These are phyloP conservation scores for Tarenaya hassleriana DNA, from an alignment of 345 rosid species.

Conservation along the genomic window DNA sequence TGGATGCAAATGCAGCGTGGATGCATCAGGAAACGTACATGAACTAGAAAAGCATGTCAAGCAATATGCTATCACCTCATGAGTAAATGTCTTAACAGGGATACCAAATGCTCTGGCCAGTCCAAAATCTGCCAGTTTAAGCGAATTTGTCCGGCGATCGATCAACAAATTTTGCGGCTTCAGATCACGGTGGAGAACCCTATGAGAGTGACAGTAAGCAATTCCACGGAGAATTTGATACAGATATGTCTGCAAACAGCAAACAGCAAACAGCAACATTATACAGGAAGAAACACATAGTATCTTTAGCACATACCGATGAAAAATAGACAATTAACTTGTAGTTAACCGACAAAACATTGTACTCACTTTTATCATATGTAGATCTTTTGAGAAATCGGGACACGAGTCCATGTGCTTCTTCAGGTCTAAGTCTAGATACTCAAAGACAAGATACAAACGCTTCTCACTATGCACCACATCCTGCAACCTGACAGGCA, in stretches of 20 bases:
- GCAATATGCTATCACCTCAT: constrained; percentile 61
- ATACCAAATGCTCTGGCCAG: constrained; percentile 96
- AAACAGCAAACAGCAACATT: too few relatives aligned
- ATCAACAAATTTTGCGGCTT: constrained; percentile 96
- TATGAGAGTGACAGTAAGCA: constrained; percentile 97
- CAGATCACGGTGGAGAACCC: constrained; percentile 97
- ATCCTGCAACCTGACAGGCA: constrained; percentile 73
- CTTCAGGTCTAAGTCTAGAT: constrained; percentile 95
- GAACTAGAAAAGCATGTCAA: constrained; percentile 1
- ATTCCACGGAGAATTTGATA: constrained; percentile 95
- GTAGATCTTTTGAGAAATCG: constrained; percentile 78
- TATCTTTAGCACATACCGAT: constrained; percentile 1
- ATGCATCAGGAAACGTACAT: background rate
- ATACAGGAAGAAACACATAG: too few relatives aligned
- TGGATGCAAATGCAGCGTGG: constrained; percentile 1
- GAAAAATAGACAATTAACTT: constrained; percentile 6
- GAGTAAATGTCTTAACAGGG: constrained; percentile 98
- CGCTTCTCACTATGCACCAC: constrained; percentile 97
- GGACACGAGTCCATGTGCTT: constrained; percentile 96
- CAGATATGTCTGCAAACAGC: constrained; percentile 82
- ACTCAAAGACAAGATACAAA: constrained; percentile 91
- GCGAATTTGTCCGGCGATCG: constrained; percentile 80
- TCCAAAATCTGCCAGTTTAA: constrained; percentile 99
- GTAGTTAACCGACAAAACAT: too few relatives aligned
- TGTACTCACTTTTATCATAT: constrained; percentile 64